Evolutionary conservation across 257 asterid genomes (phyloP).

Genomic region (Lycium barbarum): DNA sequence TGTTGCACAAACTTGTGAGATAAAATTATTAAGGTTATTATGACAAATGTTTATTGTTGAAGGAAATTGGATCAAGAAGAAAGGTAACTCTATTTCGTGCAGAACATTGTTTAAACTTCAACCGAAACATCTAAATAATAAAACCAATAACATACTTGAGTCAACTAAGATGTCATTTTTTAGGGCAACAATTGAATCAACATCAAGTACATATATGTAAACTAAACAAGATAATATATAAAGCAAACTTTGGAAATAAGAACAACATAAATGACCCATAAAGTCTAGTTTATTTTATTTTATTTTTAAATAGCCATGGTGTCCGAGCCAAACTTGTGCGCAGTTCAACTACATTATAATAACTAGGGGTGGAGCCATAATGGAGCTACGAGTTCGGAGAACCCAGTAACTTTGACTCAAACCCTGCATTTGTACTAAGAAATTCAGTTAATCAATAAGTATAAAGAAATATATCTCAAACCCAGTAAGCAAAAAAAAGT

Average conservation of each 20-base stretch:
- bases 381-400: not conserved
- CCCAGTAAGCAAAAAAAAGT: not conserved
- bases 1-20: too few species aligned
- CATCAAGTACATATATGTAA: not conserved
- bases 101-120: not conserved
- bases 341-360: conserved; percentile 20
- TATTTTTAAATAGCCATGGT: not conserved
- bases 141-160: not conserved
- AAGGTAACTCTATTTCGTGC: not conserved
- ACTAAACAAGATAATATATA: not conserved
- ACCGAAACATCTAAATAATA: not conserved
- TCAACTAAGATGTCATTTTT: not conserved
- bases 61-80: too few species aligned
- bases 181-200: not conserved
- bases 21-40: too few species aligned
- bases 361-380: not conserved
- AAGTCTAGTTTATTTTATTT: not conserved
- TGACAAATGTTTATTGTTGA: too few species aligned
- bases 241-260: not conserved
- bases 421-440: not conserved
- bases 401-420: not conserved
- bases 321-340: conserved; percentile 27
- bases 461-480: not conserved
- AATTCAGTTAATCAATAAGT: not conserved
- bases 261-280: not conserved